These are phyloP conservation scores for Ballota nigra DNA, from an alignment of 257 asterid species.

Conservation along the genomic window DNA sequence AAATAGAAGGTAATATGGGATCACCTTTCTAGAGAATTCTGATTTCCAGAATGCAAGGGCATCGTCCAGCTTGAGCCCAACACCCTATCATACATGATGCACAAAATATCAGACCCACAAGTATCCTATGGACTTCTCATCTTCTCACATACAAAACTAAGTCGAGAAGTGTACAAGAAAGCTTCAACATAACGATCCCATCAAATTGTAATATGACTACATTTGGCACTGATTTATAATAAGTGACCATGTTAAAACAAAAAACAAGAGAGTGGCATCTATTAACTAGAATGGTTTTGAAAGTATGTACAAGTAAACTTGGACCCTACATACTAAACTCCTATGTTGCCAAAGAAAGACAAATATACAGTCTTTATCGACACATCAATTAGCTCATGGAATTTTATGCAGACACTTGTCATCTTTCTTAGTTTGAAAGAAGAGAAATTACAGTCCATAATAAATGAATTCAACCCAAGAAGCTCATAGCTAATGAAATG, in stretches of 20 bases:
- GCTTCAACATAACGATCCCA: neutral
- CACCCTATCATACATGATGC: conserved; percentile 52
- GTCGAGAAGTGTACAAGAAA: conserved; percentile 6
- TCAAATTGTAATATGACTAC: conserved; percentile 7
- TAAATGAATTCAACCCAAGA: conserved; percentile 1
- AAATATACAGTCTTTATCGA: neutral
- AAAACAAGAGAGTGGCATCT: neutral
- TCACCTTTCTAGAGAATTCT: conserved; percentile 87
- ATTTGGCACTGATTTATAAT: neutral
- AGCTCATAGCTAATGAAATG: neutral
- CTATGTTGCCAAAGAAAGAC: conserved; percentile 9
- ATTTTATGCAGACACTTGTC: conserved; percentile 10
- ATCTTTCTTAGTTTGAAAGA: neutral
- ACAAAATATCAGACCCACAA: conserved; percentile 22
- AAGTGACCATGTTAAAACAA: conserved; percentile 12
- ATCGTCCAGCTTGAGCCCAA: conserved; percentile 93
- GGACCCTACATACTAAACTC: neutral
- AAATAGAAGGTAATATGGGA: neutral
- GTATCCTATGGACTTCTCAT: conserved; percentile 12
- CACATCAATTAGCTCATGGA: conserved; percentile 2
- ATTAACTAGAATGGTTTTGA: conserved; percentile 9
- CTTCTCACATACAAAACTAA: conserved; percentile 1
- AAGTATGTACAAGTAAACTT: neutral
- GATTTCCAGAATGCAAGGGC: conserved; percentile 98
- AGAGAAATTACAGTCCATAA: conserved; percentile 5